These are phyloP conservation scores for Penicillium hesseltinei DNA, from an alignment of 2,329 filamentous ascomycete species.

Conservation along the genomic window DNA sequence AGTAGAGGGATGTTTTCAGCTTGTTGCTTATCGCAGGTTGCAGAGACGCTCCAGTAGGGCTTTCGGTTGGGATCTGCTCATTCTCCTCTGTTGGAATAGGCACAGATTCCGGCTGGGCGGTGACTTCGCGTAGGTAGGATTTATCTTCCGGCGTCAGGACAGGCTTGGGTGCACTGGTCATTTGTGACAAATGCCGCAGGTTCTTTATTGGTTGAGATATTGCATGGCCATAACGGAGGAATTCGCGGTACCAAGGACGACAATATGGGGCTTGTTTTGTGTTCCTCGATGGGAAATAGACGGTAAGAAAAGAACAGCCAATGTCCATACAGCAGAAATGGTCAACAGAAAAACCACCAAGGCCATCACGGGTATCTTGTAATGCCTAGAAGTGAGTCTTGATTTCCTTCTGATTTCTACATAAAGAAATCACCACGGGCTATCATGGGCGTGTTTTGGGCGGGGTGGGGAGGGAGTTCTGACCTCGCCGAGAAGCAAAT, in stretches of 20 bases:
- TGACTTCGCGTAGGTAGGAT: slow-evolving; percentile 54
- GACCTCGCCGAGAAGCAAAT: background rate
- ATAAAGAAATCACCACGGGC: no score
- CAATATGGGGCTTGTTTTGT: background rate
- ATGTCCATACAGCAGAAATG: no score
- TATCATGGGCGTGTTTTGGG: no score
- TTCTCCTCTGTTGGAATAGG: slow-evolving; percentile 4
- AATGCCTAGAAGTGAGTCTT: no score
- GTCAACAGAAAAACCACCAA: no score
- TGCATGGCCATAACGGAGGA: slow-evolving; percentile 32
- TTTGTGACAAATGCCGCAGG: slow-evolving; percentile 36
- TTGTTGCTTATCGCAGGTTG: slow-evolving; percentile 36
- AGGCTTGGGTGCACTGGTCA: slow-evolving; percentile 35
- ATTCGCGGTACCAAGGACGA: background rate
- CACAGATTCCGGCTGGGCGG: slow-evolving; percentile 41
- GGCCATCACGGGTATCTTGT: no score
- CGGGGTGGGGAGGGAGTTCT: background rate
- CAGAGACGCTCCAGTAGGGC: background rate
- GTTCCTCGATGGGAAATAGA: background rate
- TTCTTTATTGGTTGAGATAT: slow-evolving; percentile 46
- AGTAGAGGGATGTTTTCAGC: slow-evolving; percentile 51
- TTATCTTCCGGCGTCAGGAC: slow-evolving; percentile 63
- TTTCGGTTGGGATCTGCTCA: background rate
- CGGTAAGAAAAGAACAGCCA: background rate
- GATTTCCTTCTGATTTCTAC: no score